phyloP scores from a whole-genome alignment of 441 rosid genomes.

The Populus hybrid region DNA sequence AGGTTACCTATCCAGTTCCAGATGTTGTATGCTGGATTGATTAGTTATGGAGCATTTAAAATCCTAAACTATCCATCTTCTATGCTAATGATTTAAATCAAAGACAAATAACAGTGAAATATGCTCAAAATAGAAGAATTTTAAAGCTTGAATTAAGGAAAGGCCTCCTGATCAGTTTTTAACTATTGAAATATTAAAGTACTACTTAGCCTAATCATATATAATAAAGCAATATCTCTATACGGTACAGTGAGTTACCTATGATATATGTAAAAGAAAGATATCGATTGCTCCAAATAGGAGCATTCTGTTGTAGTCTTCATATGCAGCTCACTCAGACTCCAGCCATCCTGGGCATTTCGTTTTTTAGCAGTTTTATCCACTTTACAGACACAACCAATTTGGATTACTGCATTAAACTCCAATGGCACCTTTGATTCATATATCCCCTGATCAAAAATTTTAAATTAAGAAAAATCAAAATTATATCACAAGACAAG shows the following conservation, averaged over 20 bases:
- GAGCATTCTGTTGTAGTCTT: constrained; percentile 89
- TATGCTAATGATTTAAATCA: background rate
- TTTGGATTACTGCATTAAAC: constrained; percentile 77
- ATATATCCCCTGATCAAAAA: constrained; percentile 75
- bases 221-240: constrained; percentile 15
- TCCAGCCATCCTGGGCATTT: constrained; percentile 82
- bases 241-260: constrained; percentile 45
- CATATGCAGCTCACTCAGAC: constrained; percentile 77
- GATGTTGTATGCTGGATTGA: background rate
- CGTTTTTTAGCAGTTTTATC: constrained; percentile 68
- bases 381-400: constrained; percentile 94
- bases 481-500: constrained; percentile 7
- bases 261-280: constrained; percentile 84
- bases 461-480: constrained; percentile 21
- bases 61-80: background rate
- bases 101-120: background rate
- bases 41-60: background rate
- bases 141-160: background rate
- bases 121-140: background rate
- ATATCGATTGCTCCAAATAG: constrained; percentile 75
- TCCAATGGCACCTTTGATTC: constrained; percentile 80
- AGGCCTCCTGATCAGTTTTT: background rate
- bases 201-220: background rate
- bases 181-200: background rate
- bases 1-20: background rate